Base-by-base conservation (phyloP, 2,329 filamentous ascomycete genomes). In the Sphaerulina musiva region DNA sequence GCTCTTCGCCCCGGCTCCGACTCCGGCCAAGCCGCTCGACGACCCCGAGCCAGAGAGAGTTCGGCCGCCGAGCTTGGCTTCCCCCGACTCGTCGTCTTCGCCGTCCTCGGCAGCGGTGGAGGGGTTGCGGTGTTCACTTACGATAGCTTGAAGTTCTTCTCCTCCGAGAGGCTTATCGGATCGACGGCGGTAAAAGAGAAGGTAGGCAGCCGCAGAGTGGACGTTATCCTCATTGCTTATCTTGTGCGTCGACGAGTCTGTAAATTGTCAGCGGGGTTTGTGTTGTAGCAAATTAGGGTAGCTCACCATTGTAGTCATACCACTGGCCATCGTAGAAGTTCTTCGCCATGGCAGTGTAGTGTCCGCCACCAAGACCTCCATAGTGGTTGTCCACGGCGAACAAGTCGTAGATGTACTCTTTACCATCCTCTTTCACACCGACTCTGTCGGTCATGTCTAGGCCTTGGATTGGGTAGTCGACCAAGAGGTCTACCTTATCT, bases 321-420 rank as follows among this genome's bases (percentile, higher is more conserved):
- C 93, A 98, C 70, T 87, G 78, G 54, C 81, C 81, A 66, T 95
- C 89, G 57, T 87, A 78, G 71, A 95, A 96, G 70, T 95, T 97
- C 75, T 89, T 91, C 39, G 90, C 91, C 70, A 85, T 91, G 29
- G 93, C 93, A 17, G 91, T 97, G 74, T 98, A 98, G 71, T 98
- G 93, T 0, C 93, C 93, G 41, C 93, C 93, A 56, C 90, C 90
- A 38, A 98, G 80, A 31, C 90, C 89, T 57, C 93, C 93, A 69
- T 87, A 95, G 71, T 98, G 93, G 68, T 95, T 92, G 71, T 98
- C 93, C 1, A 98, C 90, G 11, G 86, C 93, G 67, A 98, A 93
- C 32, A 98, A 77, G 69, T 98, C 93, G 67, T 96, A 98, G 9
- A 91, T 77, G 66, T 93, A 82, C 56, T 85, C 78, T 72, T 95